These are phyloP conservation scores for Aspergillus cejpii DNA, from an alignment of 2,329 filamentous ascomycete species.

Conservation along the genomic window DNA sequence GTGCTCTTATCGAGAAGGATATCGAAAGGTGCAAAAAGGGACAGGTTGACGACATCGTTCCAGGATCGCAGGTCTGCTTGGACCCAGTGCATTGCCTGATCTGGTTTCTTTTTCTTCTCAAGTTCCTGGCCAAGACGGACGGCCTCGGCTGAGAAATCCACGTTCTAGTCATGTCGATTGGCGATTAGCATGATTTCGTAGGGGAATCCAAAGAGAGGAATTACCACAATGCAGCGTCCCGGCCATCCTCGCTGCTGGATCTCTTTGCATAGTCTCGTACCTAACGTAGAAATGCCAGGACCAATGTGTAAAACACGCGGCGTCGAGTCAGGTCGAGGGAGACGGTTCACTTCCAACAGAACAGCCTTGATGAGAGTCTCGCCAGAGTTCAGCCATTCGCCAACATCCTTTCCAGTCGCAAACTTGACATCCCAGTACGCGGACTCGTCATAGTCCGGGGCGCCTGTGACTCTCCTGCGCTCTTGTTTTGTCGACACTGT, in stretches of 20 bases:
- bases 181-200: not conserved
- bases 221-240: constrained; percentile 29
- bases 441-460: constrained; percentile 31
- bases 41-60: constrained; percentile 24
- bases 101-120: constrained; percentile 17
- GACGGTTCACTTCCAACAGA: constrained; percentile 21
- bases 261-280: constrained; percentile 25
- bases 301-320: constrained; percentile 32
- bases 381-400: constrained; percentile 35
- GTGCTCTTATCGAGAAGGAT: constrained; percentile 35
- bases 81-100: constrained; percentile 29
- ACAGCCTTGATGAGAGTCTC: constrained; percentile 26
- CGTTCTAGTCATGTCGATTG: constrained; percentile 21
- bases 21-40: constrained; percentile 26
- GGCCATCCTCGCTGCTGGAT: constrained; percentile 24
- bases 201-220: constrained; percentile 6
- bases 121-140: constrained; percentile 28
- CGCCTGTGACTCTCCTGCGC: constrained; percentile 20
- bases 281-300: constrained; percentile 31
- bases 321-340: not conserved
- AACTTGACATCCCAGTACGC: constrained; percentile 32
- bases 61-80: constrained; percentile 29
- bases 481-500: constrained; percentile 7
- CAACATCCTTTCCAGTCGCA: constrained; percentile 32
- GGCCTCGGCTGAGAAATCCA: constrained; percentile 34